A percentile compares a stretch with the other conserved stretches of the same genome.
phyloP scores from a whole-genome alignment of 805 yeast species.

The Yamadazyma paraphyllophila region DNA sequence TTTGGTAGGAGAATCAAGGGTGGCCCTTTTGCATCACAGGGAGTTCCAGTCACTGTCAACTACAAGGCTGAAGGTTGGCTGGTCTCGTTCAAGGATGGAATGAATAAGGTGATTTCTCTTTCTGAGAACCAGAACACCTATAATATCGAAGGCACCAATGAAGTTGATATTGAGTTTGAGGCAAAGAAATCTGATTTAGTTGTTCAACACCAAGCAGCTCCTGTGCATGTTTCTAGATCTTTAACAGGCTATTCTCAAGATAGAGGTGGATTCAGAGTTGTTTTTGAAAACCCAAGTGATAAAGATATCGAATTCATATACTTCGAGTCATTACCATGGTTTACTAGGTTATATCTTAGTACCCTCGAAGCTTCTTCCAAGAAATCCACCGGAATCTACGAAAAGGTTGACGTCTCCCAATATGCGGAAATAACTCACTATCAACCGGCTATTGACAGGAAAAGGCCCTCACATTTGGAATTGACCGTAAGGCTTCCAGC shows the following conservation, averaged over 20 bases:
- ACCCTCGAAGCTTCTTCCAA: constrained; percentile 48
- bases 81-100: constrained; percentile 20
- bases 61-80: constrained; percentile 48
- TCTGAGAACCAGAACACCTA: constrained; percentile 4
- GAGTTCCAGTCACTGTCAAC: constrained; percentile 46
- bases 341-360: constrained; percentile 76
- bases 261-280: constrained; percentile 82
- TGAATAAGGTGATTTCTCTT: constrained; percentile 6
- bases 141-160: constrained; percentile 39
- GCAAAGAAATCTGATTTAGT: constrained; percentile 48
- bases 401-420: constrained; percentile 16
- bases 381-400: constrained; percentile 17
- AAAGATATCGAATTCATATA: constrained; percentile 53
- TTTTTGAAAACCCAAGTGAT: constrained; percentile 64
- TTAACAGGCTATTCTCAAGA: constrained; percentile 91
- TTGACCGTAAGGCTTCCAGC: constrained; percentile 65
- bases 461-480: constrained; percentile 82
- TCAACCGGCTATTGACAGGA: constrained; percentile 75
- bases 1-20: constrained; percentile 72
- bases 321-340: constrained; percentile 91
- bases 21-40: constrained; percentile 45
- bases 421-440: constrained; percentile 56
- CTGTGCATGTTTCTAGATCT: constrained; percentile 74
- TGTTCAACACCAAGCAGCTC: constrained; percentile 42
- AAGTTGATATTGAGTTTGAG: constrained; percentile 23